These are phyloP conservation scores for Penicillium sp. DNA, from an alignment of 2,329 filamentous ascomycete species.

Conservation along the genomic window DNA sequence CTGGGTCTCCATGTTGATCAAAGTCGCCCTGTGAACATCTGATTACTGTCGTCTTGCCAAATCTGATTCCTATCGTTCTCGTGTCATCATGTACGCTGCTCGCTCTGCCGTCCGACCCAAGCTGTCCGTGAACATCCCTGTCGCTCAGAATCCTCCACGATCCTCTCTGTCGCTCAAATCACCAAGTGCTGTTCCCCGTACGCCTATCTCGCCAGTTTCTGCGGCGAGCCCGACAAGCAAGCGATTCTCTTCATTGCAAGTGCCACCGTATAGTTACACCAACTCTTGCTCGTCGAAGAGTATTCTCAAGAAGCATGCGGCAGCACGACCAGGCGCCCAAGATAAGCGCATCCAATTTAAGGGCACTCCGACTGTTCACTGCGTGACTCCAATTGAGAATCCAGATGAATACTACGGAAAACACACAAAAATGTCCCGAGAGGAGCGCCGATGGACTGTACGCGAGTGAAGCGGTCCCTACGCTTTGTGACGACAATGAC, in stretches of 20 bases:
- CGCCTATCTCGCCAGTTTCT: conserved; percentile 45
- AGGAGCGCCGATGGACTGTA: conserved; percentile 47
- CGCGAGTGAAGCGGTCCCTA: conserved; percentile 31
- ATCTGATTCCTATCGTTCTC: conserved; percentile 8
- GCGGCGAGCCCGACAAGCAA: conserved; percentile 41
- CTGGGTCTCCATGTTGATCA: conserved; percentile 36
- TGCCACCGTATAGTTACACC: conserved; percentile 43
- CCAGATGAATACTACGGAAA: conserved; percentile 49
- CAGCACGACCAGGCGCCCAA: conserved; percentile 13
- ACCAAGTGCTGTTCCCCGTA: conserved; percentile 40
- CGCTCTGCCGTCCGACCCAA: conserved; percentile 43
- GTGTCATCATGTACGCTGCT: conserved; percentile 41
- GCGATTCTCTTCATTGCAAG: conserved; percentile 43
- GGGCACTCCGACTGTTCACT: conserved; percentile 46
- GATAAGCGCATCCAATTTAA: conserved; percentile 46
- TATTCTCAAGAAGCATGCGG: conserved; percentile 47
- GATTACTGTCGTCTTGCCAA: conserved; percentile 10
- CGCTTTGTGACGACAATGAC: conserved; percentile 4
- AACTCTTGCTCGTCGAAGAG: conserved; percentile 48
- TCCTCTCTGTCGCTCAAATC: conserved; percentile 46
- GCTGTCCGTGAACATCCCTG: conserved; percentile 48
- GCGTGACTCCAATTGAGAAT: conserved; percentile 50
- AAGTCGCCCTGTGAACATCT: conserved; percentile 21
- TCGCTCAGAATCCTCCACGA: conserved; percentile 34
- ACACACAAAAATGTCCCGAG: conserved; percentile 46